Evolutionary conservation across 768 basidiomycete genomes (phyloP).

Genomic region (Lentinus brumalis): DNA sequence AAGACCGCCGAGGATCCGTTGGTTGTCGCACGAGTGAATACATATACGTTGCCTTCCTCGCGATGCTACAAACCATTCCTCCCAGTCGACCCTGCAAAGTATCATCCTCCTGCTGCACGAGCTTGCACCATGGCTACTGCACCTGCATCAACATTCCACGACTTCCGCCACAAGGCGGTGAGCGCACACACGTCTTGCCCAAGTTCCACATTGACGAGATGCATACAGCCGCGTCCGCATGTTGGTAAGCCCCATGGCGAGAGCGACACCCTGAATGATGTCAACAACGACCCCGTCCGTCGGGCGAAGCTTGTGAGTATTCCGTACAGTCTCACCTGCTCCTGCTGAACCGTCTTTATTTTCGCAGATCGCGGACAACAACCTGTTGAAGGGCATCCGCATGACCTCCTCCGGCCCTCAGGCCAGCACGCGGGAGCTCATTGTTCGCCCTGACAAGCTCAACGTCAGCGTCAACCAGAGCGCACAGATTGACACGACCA

Average conservation of each 20-base stretch:
- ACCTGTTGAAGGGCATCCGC: neutral
- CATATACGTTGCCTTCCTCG: no score
- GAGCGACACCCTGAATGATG: neutral
- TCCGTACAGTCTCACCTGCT: neutral
- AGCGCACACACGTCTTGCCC: no score
- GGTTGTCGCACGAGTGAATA: no score
- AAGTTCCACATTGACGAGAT: no score
- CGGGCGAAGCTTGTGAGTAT: neutral
- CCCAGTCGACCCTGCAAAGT: no score
- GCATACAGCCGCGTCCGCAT: no score
- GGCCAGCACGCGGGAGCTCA: neutral
- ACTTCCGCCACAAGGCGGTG: no score
- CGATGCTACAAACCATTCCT: no score
- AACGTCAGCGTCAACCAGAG: neutral
- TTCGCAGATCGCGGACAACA: constrained; percentile 1
- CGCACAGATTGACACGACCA: neutral
- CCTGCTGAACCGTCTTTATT: neutral
- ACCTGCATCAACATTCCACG: no score
- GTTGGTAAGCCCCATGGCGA: neutral
- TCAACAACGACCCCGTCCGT: neutral
- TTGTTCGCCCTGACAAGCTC: neutral
- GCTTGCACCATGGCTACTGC: no score
- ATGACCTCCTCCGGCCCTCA: neutral
- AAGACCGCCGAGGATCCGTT: no score
- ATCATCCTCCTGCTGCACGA: no score